Evolutionary conservation across 1,139 yeast species (phyloP).

Genomic region (Yamadazyma conglobata): DNA sequence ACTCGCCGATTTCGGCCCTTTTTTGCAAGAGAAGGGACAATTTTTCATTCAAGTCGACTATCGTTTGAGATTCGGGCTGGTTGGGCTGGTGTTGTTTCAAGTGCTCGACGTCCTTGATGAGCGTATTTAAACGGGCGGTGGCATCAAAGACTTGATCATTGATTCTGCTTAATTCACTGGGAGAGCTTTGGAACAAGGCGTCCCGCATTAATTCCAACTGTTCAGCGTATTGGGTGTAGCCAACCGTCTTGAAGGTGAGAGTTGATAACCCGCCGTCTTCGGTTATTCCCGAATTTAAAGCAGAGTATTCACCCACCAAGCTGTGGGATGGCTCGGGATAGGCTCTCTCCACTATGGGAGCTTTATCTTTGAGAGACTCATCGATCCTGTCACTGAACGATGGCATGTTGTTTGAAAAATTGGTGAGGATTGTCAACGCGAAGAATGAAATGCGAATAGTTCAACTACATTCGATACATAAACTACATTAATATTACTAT

Average conservation of each 20-base stretch:
- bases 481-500: too few species aligned
- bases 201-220: conserved; percentile 32
- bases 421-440: conserved; percentile 3
- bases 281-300: conserved; percentile 43
- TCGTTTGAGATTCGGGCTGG: conserved; percentile 7
- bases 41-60: conserved; percentile 10
- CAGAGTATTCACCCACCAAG: conserved; percentile 36
- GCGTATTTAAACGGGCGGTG: conserved; percentile 13
- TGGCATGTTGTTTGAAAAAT: conserved; percentile 6
- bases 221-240: conserved; percentile 37
- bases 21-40: conserved; percentile 19
- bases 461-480: background rate
- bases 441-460: background rate
- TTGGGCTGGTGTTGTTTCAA: conserved; percentile 4
- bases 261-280: conserved; percentile 44
- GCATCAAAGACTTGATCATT: conserved; percentile 20
- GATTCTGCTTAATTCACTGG: conserved; percentile 19
- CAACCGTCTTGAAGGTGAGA: conserved; percentile 42
- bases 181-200: conserved; percentile 14
- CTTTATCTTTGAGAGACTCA: conserved; percentile 5
- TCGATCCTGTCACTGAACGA: conserved; percentile 13
- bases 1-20: conserved; percentile 13
- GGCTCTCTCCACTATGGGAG: conserved; percentile 10
- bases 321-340: conserved; percentile 34
- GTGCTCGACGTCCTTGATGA: conserved; percentile 19